Evolutionary conservation across 1,284 basidiomycete genomes (phyloP).

Genomic region (Pseudozyma hubeiensis): DNA sequence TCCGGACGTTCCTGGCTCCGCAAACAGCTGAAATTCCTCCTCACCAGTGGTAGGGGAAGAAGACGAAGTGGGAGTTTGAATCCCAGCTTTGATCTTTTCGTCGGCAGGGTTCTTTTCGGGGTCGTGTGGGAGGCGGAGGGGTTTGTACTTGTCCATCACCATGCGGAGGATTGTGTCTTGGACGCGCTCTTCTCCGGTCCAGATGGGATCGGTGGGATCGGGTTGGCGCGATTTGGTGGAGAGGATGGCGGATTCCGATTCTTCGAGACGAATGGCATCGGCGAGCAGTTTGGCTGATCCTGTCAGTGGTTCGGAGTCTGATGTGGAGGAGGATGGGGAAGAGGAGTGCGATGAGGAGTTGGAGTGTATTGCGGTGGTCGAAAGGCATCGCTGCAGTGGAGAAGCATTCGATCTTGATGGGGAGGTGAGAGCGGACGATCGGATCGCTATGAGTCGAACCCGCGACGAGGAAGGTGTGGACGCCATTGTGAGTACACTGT

Average conservation of each 20-base stretch:
- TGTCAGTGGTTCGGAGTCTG: constrained; percentile 4
- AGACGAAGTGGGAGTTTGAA: constrained; percentile 25
- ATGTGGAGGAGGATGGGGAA: too few relatives aligned
- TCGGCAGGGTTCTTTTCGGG: constrained; percentile 27
- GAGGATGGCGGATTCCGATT: constrained; percentile 18
- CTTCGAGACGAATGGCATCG: constrained; percentile 26
- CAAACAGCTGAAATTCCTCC: background rate
- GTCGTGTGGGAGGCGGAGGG: constrained; percentile 29
- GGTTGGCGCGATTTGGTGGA: background rate
- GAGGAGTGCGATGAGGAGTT: too few relatives aligned
- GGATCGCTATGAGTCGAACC: too few relatives aligned
- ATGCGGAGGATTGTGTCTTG: constrained; percentile 62
- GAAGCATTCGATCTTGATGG: too few relatives aligned
- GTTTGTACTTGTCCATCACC: constrained; percentile 66
- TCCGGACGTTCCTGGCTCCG: background rate
- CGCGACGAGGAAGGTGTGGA: too few relatives aligned
- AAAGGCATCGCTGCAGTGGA: too few relatives aligned
- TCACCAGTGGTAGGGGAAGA: background rate
- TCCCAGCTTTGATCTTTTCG: constrained; percentile 47
- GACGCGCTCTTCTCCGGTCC: constrained; percentile 61
- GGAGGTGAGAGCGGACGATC: too few relatives aligned
- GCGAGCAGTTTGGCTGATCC: constrained; percentile 32
- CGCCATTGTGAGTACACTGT: too few relatives aligned
- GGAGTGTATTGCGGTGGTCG: too few relatives aligned
- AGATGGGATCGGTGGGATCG: constrained; percentile 50